Base-by-base conservation (phyloP, 2,329 filamentous ascomycete genomes). In the Trichoderma sp. region DNA sequence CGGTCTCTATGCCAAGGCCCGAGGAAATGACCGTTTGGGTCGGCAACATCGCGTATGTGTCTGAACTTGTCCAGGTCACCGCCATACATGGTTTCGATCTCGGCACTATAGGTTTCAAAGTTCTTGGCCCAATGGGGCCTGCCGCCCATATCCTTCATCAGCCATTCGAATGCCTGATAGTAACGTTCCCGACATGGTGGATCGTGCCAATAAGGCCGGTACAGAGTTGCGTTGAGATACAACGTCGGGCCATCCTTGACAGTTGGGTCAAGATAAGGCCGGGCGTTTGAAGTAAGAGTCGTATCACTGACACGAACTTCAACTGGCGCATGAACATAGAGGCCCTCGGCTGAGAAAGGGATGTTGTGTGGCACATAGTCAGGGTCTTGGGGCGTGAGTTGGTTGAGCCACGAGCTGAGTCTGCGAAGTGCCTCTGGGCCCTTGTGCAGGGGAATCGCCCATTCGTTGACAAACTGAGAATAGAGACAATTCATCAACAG, bases 381-480 rank as follows among this genome's bases (percentile, higher is more conserved):
- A 3, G 85, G 83, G 76, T 96, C 92, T 20, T 88, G 87, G 65
- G 93, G 84, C 0, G 81, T 79, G 61, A 89, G 82, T 68, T 83
- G 84, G 79, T 91, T 92, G 68, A 99, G 86, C 96, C 96, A 99
- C 62, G 93, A 92, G 50, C 91, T 93, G 13, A 99, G 87, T 11
- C 96, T 90, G 36, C 85, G 87, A 57, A 99, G 88, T 8, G 94
- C 95, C 81, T 98, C 95, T 15, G 95, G 95, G 0, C 96, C 96
- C 75, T 92, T 92, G 74, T 90, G 85, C 1, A 99, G 86, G 1
- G 96, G 95, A 7, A 99, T 87, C 0, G 95, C 95, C 96, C 96
- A 99, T 80, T 99, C 96, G 80, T 99, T 98, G 75, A 99, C 96
- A 77, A 94, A 97, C 79, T 99, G 96, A n/a, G 93, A 95, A 85